phyloP scores from a whole-genome alignment of 129 eudicot species.

The Pulicaria dysenterica region DNA sequence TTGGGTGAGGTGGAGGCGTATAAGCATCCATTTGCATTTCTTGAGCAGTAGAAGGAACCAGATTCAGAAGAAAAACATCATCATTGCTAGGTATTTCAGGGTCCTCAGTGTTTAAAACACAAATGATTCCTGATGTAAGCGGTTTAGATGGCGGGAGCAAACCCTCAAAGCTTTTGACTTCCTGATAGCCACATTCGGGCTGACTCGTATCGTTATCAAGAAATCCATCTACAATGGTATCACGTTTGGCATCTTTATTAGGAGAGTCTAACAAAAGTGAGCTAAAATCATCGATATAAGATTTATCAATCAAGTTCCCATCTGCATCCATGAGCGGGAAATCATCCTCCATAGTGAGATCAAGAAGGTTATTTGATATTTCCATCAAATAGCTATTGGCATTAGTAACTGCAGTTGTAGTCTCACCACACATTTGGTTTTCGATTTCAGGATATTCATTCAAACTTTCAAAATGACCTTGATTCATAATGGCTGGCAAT shows the following conservation, averaged over 20 bases:
- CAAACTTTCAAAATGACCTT: slow-evolving; percentile 4
- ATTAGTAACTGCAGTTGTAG: slow-evolving; percentile 27
- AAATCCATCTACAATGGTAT: slow-evolving; percentile 20
- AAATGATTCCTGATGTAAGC: slow-evolving; percentile 46
- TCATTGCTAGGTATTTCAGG: slow-evolving; percentile 78
- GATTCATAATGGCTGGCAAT: slow-evolving; percentile 25
- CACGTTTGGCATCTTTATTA: slow-evolving; percentile 20
- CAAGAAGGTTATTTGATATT: slow-evolving; percentile 42
- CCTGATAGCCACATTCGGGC: slow-evolving; percentile 21
- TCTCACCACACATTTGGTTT: slow-evolving; percentile 29
- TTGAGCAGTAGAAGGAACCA: slow-evolving; percentile 33
- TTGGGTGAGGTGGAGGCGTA: slow-evolving; percentile 29
- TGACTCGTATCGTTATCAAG: slow-evolving; percentile 17
- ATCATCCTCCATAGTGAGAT: slow-evolving; percentile 52
- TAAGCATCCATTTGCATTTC: slow-evolving; percentile 33
- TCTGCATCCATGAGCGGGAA: slow-evolving; percentile 44
- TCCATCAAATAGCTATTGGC: slow-evolving; percentile 44
- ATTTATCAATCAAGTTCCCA: slow-evolving; percentile 38
- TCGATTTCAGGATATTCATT: slow-evolving; percentile 22
- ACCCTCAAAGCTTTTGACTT: slow-evolving; percentile 22
- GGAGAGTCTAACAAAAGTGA: slow-evolving; percentile 55
- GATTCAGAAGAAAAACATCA: slow-evolving; percentile 58
- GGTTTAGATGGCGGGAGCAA: slow-evolving; percentile 30
- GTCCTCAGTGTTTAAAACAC: slow-evolving; percentile 72
- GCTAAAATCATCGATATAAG: slow-evolving; percentile 47